Evolutionary conservation across 306 rosid species (phyloP).

Genomic region (Dryas drummondii): DNA sequence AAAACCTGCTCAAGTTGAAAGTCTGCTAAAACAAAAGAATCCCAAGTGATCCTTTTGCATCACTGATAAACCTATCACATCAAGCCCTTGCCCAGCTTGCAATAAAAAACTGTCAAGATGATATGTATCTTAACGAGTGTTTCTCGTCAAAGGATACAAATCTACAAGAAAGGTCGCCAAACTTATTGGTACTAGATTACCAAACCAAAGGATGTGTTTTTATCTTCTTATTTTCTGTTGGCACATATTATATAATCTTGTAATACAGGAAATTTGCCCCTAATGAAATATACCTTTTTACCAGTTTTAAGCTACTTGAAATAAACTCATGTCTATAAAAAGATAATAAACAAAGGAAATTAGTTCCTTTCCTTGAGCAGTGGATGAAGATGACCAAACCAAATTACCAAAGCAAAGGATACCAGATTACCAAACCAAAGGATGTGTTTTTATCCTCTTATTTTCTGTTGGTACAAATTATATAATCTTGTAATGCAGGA

Average conservation of each 20-base stretch:
- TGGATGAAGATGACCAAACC: constrained; percentile 80
- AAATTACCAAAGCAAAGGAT: too few species aligned
- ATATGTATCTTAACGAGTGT: neutral
- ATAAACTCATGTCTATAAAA: neutral
- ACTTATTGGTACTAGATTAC: neutral
- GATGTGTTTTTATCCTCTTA: neutral
- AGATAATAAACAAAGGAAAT: neutral
- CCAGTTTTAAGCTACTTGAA: neutral
- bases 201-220: neutral
- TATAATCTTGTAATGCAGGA: neutral
- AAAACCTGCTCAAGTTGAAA: neutral
- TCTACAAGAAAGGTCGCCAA: neutral
- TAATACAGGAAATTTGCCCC: neutral
- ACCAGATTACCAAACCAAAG: neutral
- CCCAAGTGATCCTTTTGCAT: neutral
- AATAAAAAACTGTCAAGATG: neutral
- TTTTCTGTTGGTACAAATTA: neutral
- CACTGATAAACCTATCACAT: neutral
- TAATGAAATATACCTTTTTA: neutral
- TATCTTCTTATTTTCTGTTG: neutral
- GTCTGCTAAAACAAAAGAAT: neutral
- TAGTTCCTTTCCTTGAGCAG: constrained; percentile 70
- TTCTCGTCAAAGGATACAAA: neutral
- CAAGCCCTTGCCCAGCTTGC: neutral
- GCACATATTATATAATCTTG: neutral